These are phyloP conservation scores for Biscogniauxia mediterranea DNA, from an alignment of 2,329 filamentous ascomycete species.

Conservation along the genomic window DNA sequence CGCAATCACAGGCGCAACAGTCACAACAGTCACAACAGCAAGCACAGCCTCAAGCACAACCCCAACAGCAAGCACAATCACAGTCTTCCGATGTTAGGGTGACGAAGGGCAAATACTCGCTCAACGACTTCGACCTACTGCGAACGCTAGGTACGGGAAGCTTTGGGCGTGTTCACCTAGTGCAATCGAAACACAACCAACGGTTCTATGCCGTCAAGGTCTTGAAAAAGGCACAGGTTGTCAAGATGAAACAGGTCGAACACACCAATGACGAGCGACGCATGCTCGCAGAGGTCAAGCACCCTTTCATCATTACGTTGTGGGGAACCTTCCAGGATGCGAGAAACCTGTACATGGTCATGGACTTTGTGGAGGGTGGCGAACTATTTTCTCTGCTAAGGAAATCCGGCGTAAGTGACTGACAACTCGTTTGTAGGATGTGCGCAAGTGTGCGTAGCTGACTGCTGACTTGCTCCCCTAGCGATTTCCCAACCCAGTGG, in stretches of 20 bases:
- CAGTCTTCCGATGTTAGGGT: constrained; percentile 51
- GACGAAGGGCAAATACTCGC: constrained; percentile 96
- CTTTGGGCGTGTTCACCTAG: constrained; percentile 93
- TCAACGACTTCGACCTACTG: constrained; percentile 85
- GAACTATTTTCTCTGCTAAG: constrained; percentile 93
- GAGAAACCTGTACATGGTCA: constrained; percentile 98
- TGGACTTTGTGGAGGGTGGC: constrained; percentile 99
- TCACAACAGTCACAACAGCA: constrained; percentile 11
- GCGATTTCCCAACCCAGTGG: constrained; percentile 97
- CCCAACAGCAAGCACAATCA: constrained; percentile 15
- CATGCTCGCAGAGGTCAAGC: constrained; percentile 96
- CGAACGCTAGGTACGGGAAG: constrained; percentile 93
- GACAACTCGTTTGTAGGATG: not conserved
- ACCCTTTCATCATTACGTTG: constrained; percentile 94
- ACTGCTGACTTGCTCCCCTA: constrained; percentile 40
- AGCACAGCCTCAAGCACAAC: constrained; percentile 22
- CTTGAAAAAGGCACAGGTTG: constrained; percentile 95
- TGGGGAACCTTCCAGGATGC: constrained; percentile 98
- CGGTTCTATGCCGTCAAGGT: constrained; percentile 98
- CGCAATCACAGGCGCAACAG: constrained; percentile 27
- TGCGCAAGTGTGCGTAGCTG: constrained; percentile 5
- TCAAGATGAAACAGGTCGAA: constrained; percentile 99
- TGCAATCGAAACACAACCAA: constrained; percentile 97
- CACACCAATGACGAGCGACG: constrained; percentile 97
- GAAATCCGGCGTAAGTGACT: constrained; percentile 75